Evolutionary conservation across 2,329 filamentous ascomycete species (phyloP).

Genomic region (Parasarocladium wereldwijsianum): DNA sequence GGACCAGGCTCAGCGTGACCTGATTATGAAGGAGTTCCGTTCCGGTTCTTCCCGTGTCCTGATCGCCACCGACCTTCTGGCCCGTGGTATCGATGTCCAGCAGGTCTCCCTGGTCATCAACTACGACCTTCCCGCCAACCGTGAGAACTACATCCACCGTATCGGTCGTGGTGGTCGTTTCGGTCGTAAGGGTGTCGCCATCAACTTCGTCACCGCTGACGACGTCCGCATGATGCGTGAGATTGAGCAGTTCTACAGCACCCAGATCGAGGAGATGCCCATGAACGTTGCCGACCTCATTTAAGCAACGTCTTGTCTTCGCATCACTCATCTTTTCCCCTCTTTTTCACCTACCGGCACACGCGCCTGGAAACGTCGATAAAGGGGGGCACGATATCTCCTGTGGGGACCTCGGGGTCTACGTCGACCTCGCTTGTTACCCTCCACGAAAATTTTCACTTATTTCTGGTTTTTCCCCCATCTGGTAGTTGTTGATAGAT

Average conservation of each 20-base stretch:
- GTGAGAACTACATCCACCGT: slow-evolving; percentile 99
- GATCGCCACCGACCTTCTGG: slow-evolving; percentile 93
- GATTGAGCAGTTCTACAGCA: slow-evolving; percentile 99
- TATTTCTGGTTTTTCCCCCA: slow-evolving; percentile 13
- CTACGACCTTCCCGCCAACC: slow-evolving; percentile 97
- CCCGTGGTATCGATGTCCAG: slow-evolving; percentile 99
- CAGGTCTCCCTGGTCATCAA: slow-evolving; percentile 99
- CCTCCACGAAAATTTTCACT: too few species aligned
- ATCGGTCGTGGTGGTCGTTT: slow-evolving; percentile 99
- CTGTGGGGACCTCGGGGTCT: too few species aligned
- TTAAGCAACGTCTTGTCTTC: slow-evolving; percentile 26
- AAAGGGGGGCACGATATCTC: too few species aligned
- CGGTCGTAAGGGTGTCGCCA: slow-evolving; percentile 99
- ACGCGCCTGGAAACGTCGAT: too few species aligned
- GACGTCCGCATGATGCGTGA: slow-evolving; percentile 99
- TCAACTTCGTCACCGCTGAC: slow-evolving; percentile 99
- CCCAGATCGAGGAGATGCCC: slow-evolving; percentile 99
- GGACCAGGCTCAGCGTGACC: slow-evolving; percentile 93
- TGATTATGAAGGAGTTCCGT: slow-evolving; percentile 99
- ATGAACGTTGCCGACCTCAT: slow-evolving; percentile 78
- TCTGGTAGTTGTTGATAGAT: slow-evolving; percentile 25
- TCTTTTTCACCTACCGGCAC: neutral
- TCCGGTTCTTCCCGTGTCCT: slow-evolving; percentile 96
- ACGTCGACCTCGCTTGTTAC: too few species aligned
- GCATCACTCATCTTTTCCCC: neutral